Percentiles rank a stretch among this genome's conserved stretches.
Conservation (phyloP, 129 eudicot genomes). For the sunflower (Helianthus annuus) region HanXRQr2.0-SUNRISE NC_035448.2:111302653-111303152, state of each 20-base stretch:
- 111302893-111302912: neutral
- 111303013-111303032: too few relatives aligned
- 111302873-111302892: neutral
- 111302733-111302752: conserved; percentile 96
- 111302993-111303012: too few relatives aligned
- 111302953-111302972: neutral
- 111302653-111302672: conserved; percentile 73
- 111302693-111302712: conserved; percentile 89
- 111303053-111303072: too few relatives aligned
- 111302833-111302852: neutral
- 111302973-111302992: neutral
- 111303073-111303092: too few relatives aligned
- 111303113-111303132: too few relatives aligned
- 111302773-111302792: conserved; percentile 92
- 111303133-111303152: too few relatives aligned
- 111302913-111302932: neutral
- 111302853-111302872: neutral
- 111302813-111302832: neutral
- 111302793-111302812: neutral
- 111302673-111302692: conserved; percentile 96
- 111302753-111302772: conserved; percentile 95
- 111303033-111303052: too few relatives aligned
- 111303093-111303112: too few relatives aligned
- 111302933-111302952: neutral
- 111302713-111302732: conserved; percentile 94